phyloP scores from a whole-genome alignment of 2,329 filamentous ascomycete genomes.

The Monilinia laxa region DNA sequence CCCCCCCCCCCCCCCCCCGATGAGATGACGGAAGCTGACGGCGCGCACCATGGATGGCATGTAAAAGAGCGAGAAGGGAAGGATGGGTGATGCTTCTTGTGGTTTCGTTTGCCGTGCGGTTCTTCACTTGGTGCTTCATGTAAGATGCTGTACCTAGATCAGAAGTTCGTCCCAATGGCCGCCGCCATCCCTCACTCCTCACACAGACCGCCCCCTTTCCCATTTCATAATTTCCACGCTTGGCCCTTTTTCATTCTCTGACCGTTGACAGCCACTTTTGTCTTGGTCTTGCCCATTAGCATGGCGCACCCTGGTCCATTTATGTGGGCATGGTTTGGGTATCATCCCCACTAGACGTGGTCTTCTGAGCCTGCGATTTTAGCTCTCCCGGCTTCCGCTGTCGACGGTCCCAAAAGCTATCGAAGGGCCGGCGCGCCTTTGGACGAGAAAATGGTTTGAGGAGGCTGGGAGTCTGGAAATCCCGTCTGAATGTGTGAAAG shows the following conservation, averaged over 20 bases:
- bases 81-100: not conserved
- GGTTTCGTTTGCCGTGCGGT: not conserved
- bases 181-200: too few species aligned
- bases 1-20: too few species aligned
- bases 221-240: slow-evolving; percentile 18
- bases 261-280: slow-evolving; percentile 21
- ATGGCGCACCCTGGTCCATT: slow-evolving; percentile 9
- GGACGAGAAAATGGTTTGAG: slow-evolving; percentile 17
- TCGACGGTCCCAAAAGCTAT: slow-evolving; percentile 24
- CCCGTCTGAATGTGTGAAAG: not conserved
- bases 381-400: slow-evolving; percentile 29
- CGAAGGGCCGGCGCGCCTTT: slow-evolving; percentile 25
- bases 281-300: slow-evolving; percentile 6
- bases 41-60: slow-evolving; percentile 5
- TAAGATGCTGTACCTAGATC: slow-evolving; percentile 4
- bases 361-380: slow-evolving; percentile 20
- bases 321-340: slow-evolving; percentile 29
- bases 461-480: slow-evolving; percentile 16
- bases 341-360: slow-evolving; percentile 28
- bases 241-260: slow-evolving; percentile 7
- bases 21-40: slow-evolving; percentile 1
- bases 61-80: not conserved
- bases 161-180: too few species aligned
- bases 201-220: not conserved
- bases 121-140: not conserved